Percentiles rank a stretch among this genome's conserved stretches.
Conservation (phyloP, 305 asterid genomes). For the Fraxinus dipetala region DNA sequence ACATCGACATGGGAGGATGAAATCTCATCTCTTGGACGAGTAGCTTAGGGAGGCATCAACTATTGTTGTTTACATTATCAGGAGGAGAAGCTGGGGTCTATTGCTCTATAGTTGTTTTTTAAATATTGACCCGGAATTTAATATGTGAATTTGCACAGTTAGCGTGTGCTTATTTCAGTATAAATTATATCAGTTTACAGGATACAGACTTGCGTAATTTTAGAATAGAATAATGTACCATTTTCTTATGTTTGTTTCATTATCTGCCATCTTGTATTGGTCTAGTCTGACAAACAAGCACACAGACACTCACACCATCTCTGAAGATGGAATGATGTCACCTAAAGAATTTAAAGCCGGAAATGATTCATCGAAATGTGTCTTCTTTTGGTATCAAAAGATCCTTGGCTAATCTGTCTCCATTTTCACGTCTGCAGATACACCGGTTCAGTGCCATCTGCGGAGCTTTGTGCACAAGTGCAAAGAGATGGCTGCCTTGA, state of each 20-base stretch:
- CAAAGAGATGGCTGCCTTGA: constrained; percentile 53
- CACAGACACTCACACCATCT: neutral
- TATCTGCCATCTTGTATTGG: neutral
- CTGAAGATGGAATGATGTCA: neutral
- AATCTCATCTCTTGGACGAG: neutral
- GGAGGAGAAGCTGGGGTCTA: neutral
- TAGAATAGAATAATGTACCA: neutral
- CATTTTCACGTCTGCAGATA: constrained; percentile 36
- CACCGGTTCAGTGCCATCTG: constrained; percentile 52
- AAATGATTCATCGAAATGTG: neutral
- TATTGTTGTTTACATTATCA: neutral
- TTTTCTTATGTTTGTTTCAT: neutral
- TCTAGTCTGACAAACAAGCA: neutral
- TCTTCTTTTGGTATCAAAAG: neutral
- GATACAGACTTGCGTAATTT: neutral
- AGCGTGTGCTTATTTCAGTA: neutral
- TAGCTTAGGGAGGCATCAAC: neutral
- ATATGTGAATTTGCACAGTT: neutral
- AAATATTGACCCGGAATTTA: neutral
- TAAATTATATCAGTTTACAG: neutral
- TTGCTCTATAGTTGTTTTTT: neutral
- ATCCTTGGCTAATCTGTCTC: constrained; percentile 15
- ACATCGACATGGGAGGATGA: neutral
- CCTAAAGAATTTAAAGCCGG: neutral
- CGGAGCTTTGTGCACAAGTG: constrained; percentile 59